phyloP scores from a whole-genome alignment of 371 early-diverging fungal species.

The Chytridium lagenaria region DNA sequence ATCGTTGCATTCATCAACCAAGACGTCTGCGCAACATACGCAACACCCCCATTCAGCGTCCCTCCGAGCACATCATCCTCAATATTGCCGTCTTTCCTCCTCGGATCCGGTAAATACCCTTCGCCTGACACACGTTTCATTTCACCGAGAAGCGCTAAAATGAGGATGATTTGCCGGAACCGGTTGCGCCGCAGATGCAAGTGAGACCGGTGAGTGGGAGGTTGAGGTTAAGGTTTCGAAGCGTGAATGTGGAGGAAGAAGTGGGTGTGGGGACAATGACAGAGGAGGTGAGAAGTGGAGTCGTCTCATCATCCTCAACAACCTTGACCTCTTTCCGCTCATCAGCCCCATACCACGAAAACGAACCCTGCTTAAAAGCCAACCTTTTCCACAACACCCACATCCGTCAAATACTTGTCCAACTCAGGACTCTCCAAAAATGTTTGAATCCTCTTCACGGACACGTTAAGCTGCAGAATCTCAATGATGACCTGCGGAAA shows the following conservation, averaged over 20 bases:
- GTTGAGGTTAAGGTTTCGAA: slow-evolving; percentile 34
- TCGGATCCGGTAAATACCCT: slow-evolving; percentile 32
- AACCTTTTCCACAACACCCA: background rate
- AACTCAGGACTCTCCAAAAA: slow-evolving; percentile 51
- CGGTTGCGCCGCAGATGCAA: slow-evolving; percentile 42
- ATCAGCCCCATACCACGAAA: slow-evolving; percentile 30
- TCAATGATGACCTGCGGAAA: slow-evolving; percentile 54
- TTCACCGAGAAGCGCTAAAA: slow-evolving; percentile 46
- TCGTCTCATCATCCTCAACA: slow-evolving; percentile 1
- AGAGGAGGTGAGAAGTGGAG: background rate
- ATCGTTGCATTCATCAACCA: slow-evolving; percentile 56
- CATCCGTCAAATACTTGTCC: slow-evolving; percentile 38
- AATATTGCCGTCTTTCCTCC: too few species aligned
- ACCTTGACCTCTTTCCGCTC: background rate
- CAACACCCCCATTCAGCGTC: slow-evolving; percentile 24
- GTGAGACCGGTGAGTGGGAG: slow-evolving; percentile 39
- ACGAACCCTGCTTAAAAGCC: slow-evolving; percentile 28
- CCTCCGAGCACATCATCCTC: too few species aligned
- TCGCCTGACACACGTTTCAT: slow-evolving; percentile 42
- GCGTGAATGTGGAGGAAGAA: slow-evolving; percentile 16
- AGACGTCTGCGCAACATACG: slow-evolving; percentile 57
- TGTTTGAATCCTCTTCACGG: slow-evolving; percentile 40
- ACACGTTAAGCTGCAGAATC: slow-evolving; percentile 46
- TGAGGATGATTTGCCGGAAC: slow-evolving; percentile 39
- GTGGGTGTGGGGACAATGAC: background rate